Evolutionary conservation across 495 filamentous ascomycete species (phyloP).

Genomic region (Xylaria sp.): DNA sequence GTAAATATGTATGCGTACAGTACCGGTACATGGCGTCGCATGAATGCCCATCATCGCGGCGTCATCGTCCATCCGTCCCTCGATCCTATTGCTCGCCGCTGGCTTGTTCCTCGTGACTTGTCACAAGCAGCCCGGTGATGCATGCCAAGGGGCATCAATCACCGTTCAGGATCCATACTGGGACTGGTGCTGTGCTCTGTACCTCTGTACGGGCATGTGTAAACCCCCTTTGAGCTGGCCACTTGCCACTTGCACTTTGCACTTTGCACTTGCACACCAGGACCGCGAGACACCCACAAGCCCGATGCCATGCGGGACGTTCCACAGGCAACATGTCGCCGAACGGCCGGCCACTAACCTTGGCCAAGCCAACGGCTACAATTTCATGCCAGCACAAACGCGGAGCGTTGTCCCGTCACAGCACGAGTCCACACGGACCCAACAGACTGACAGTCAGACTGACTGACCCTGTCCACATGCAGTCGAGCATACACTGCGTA

Average conservation of each 20-base stretch:
- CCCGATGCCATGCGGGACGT: conserved; percentile 25
- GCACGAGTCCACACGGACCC: conserved; percentile 2
- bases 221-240: conserved; percentile 20
- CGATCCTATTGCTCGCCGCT: conserved; percentile 27
- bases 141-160: conserved; percentile 24
- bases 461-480: conserved; percentile 17
- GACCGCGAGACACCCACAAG: conserved; percentile 17
- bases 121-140: conserved; percentile 24
- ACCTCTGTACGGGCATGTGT: too few relatives aligned
- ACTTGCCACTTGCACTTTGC: too few relatives aligned
- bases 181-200: too few relatives aligned
- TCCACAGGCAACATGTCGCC: conserved; percentile 24
- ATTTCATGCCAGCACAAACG: conserved; percentile 23
- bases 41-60: conserved; percentile 20
- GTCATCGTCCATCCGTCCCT: conserved; percentile 12
- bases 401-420: conserved; percentile 1
- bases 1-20: too few relatives aligned
- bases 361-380: neutral
- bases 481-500: too few relatives aligned
- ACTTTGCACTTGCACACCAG: too few relatives aligned
- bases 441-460: neutral
- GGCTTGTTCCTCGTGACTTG: conserved; percentile 22
- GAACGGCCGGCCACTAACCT: neutral
- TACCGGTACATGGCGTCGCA: conserved; percentile 12
- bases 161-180: conserved; percentile 21